A percentile compares a stretch with the other conserved stretches of the same genome.
Conservation (phyloP, 2,329 filamentous ascomycete genomes). For the Diplodia corticola region DNA sequence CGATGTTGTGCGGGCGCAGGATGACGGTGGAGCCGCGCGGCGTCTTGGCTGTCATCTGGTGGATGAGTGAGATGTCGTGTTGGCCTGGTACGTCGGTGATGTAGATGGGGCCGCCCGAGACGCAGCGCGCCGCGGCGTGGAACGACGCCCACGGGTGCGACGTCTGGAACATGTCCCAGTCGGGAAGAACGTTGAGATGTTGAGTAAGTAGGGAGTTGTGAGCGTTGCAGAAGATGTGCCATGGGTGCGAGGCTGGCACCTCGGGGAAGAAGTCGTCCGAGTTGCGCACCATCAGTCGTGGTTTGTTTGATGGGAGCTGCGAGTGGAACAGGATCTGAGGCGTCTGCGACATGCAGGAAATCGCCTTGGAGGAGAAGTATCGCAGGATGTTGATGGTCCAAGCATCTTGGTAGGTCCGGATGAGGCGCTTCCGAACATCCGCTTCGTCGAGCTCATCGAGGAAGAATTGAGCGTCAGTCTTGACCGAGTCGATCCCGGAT, state of each 20-base stretch:
- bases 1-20: slow-evolving; percentile 73
- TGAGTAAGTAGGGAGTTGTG: slow-evolving; percentile 82
- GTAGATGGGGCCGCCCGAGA: slow-evolving; percentile 90
- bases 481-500: slow-evolving; percentile 80
- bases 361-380: slow-evolving; percentile 74
- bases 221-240: slow-evolving; percentile 94
- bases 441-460: slow-evolving; percentile 73
- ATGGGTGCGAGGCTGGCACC: slow-evolving; percentile 76
- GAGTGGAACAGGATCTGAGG: slow-evolving; percentile 85
- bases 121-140: slow-evolving; percentile 85
- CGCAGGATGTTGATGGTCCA: slow-evolving; percentile 78
- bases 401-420: slow-evolving; percentile 75
- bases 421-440: slow-evolving; percentile 68
- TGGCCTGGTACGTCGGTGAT: slow-evolving; percentile 87
- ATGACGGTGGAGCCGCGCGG: slow-evolving; percentile 69
- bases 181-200: slow-evolving; percentile 82
- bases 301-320: slow-evolving; percentile 74
- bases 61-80: slow-evolving; percentile 73
- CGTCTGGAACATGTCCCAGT: slow-evolving; percentile 78
- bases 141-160: slow-evolving; percentile 71
- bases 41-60: slow-evolving; percentile 77
- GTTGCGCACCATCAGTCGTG: slow-evolving; percentile 75
- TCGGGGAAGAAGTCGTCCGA: slow-evolving; percentile 92
- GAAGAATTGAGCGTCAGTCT: slow-evolving; percentile 91
- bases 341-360: slow-evolving; percentile 93